phyloP scores from a whole-genome alignment of 2,329 filamentous ascomycete species.

The Trichophyton equinum region DNA sequence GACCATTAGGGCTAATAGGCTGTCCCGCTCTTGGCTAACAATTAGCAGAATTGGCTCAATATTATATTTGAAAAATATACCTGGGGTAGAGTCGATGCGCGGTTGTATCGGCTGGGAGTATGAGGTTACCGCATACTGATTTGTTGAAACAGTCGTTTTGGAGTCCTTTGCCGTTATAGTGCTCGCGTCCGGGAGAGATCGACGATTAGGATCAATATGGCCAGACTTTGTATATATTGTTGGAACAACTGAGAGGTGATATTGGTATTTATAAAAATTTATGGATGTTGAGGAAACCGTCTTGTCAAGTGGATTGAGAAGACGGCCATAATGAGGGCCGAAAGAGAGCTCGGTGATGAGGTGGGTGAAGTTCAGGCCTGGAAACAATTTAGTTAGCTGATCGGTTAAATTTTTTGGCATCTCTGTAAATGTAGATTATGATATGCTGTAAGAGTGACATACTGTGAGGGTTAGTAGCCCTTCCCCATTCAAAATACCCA shows the following conservation, averaged over 20 bases:
- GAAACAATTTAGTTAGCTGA: constrained; percentile 7
- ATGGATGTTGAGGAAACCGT: constrained; percentile 63
- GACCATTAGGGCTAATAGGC: constrained; percentile 62
- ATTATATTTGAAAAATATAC: constrained; percentile 97
- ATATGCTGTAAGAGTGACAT: constrained; percentile 14
- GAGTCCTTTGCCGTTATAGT: constrained; percentile 25
- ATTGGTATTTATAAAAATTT: constrained; percentile 95
- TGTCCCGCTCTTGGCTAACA: constrained; percentile 67
- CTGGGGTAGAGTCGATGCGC: constrained; percentile 53
- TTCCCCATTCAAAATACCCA: constrained; percentile 72
- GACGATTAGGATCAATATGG: constrained; percentile 32
- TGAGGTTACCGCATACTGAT: constrained; percentile 95
- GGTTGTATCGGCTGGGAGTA: constrained; percentile 62
- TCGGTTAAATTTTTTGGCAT: background rate
- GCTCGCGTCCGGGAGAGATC: constrained; percentile 24
- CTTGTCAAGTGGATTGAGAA: constrained; percentile 86
- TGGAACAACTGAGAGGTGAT: constrained; percentile 89
- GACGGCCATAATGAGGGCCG: constrained; percentile 87
- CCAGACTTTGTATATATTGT: constrained; percentile 63
- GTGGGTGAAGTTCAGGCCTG: constrained; percentile 95
- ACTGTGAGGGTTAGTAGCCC: constrained; percentile 73
- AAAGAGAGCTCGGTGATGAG: constrained; percentile 93
- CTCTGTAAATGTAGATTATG: background rate
- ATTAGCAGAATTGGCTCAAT: constrained; percentile 89
- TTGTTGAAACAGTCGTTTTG: constrained; percentile 64